Base-by-base conservation (phyloP, 1,284 basidiomycete genomes). In the Neolentinus lepideus region DNA sequence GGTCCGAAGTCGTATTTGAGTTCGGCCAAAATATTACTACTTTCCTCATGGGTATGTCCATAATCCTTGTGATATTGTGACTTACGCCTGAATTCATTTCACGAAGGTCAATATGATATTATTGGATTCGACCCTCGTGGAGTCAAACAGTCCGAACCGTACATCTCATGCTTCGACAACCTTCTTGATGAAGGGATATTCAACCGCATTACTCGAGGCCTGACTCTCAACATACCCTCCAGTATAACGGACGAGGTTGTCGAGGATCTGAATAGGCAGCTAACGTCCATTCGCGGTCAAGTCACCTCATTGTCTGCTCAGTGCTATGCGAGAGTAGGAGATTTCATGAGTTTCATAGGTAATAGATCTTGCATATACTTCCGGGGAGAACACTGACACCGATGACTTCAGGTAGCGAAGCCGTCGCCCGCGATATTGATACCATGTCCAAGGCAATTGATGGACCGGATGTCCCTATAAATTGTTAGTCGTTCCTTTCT, bases 71-170 rank as follows among this genome's bases (percentile, higher is more conserved):
- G 47, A 43, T 43, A 43, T n/a, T 43, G 12, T 22, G 4, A 25
- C 9, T 11, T 4, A 4, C 8, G 3, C 27, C 12, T 21, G 27
- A 6, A 21, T 4, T 21, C 10, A 14, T 11, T 6, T 8, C 19
- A 3, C 19, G 14, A 33, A 52, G 51, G 29, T 6, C 51, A 36
- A 33, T 52, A 52, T 19, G 51, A 52, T 19, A 52, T 52, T 9
- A 36, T 52, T 12, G 51, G 51, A n/a, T 52, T 52, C 27, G 51
- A 52, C 33, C 51, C 51, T 31, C 24, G 51, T 6, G 51, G 51
- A 19, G 22, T 52, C 29, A 3, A 31, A 14, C 27, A 31, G 12
- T 33, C 51, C 9, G 19, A 52, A 9, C 51, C 51, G 3, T 52
- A 52, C 51, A 19, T 36, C 21, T 52, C 51, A 25, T 52, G 51